These are phyloP conservation scores for Citrullus colocynthis DNA, from an alignment of 306 rosid genomes.

Conservation along the genomic window DNA sequence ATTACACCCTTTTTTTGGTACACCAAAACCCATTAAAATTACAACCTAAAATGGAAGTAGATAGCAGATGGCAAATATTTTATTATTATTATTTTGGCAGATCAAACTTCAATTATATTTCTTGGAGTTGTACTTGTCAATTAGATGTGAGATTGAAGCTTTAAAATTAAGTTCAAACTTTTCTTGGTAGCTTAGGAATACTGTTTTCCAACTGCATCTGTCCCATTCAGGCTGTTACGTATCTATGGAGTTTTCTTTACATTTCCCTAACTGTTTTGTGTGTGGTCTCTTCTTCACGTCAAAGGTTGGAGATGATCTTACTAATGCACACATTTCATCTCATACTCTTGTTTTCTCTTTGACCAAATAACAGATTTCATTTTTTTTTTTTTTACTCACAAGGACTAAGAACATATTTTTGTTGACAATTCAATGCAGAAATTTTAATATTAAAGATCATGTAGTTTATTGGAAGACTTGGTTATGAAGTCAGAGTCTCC, in stretches of 20 bases:
- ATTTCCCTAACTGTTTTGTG: background rate
- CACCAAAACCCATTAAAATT: constrained; percentile 3
- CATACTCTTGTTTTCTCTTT: background rate
- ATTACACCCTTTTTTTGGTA: constrained; percentile 6
- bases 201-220: background rate
- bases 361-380: background rate
- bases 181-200: background rate
- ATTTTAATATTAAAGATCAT: background rate
- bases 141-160: background rate
- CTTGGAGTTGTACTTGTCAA: background rate
- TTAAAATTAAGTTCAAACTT: background rate
- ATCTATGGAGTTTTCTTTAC: constrained; percentile 7
- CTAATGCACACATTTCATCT: background rate
- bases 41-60: background rate
- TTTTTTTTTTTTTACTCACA: background rate
- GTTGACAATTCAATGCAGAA: background rate
- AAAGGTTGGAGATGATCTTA: background rate
- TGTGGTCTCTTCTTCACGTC: background rate
- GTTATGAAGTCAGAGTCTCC: background rate
- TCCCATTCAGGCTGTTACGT: background rate
- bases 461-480: background rate
- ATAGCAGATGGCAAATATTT: background rate
- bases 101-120: background rate
- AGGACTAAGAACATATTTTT: background rate
- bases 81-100: background rate